Conservation (phyloP, 768 basidiomycete species). For the Russula lepida region DNA sequence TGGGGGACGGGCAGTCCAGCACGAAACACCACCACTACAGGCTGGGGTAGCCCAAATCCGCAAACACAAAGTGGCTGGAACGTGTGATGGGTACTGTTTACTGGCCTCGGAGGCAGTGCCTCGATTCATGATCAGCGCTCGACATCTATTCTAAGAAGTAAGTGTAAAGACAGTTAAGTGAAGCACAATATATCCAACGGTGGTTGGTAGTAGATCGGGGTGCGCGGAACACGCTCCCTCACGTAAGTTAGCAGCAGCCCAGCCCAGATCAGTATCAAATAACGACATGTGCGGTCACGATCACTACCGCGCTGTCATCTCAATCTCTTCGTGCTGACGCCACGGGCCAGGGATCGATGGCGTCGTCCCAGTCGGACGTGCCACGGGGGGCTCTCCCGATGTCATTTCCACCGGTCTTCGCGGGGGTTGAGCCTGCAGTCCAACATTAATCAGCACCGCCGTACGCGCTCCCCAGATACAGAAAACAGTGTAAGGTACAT, state of each 20-base stretch:
- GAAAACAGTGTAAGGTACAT: neutral
- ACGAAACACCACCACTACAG: conserved; percentile 29
- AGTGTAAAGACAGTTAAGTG: neutral
- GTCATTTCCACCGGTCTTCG: conserved; percentile 11
- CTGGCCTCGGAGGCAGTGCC: neutral
- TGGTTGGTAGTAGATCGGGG: conserved; percentile 5
- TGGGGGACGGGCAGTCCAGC: conserved; percentile 25
- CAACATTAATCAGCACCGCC: conserved; percentile 16
- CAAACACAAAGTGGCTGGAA: conserved; percentile 28
- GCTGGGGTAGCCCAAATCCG: conserved; percentile 26
- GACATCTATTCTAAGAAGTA: neutral
- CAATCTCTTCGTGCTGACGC: conserved; percentile 25
- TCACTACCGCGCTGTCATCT: conserved; percentile 21
- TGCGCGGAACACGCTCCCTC: conserved; percentile 1
- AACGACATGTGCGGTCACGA: conserved; percentile 4
- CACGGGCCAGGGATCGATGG: conserved; percentile 4
- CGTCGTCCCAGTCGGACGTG: neutral
- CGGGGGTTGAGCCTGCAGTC: conserved; percentile 13
- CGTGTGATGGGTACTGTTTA: conserved; percentile 21
- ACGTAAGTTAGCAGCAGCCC: neutral
- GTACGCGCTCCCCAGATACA: neutral
- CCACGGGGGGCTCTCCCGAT: neutral
- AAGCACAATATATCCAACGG: neutral
- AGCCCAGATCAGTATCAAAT: neutral
- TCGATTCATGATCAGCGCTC: conserved; percentile 7